Percentiles rank a stretch among this genome's conserved stretches.
Conservation (phyloP, 2,329 filamentous ascomycete genomes). For the Coleophoma crateriformis region DNA sequence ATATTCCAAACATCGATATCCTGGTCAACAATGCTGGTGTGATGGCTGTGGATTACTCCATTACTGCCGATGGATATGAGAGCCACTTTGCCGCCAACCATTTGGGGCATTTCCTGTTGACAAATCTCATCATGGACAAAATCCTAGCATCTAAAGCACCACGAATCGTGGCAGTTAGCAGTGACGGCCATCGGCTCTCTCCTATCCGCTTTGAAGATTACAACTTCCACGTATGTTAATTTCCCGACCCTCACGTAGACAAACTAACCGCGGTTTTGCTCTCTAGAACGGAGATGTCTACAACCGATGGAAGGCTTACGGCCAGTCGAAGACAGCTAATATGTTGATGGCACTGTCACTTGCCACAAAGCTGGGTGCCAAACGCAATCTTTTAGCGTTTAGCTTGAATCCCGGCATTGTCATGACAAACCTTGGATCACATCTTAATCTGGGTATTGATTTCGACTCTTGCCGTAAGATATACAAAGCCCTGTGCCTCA, state of each 20-base stretch:
- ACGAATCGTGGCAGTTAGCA: conserved; percentile 33
- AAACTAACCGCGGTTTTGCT: too few species aligned
- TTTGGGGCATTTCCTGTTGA: conserved; percentile 46
- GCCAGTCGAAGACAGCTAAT: conserved; percentile 36
- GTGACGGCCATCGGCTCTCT: conserved; percentile 32
- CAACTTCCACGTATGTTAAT: conserved; percentile 1
- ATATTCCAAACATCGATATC: conserved; percentile 13
- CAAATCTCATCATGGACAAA: conserved; percentile 33
- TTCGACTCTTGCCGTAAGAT: background rate
- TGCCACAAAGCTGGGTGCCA: conserved; percentile 33
- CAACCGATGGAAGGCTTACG: conserved; percentile 31
- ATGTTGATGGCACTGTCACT: conserved; percentile 27
- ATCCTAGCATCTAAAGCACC: conserved; percentile 29
- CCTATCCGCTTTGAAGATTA: conserved; percentile 32
- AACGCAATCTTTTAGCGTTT: conserved; percentile 29
- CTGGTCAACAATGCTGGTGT: background rate
- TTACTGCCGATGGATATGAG: conserved; percentile 37
- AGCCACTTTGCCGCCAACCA: conserved; percentile 45
- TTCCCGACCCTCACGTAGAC: too few species aligned
- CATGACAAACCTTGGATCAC: background rate
- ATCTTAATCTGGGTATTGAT: background rate
- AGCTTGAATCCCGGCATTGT: conserved; percentile 37
- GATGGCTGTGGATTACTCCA: conserved; percentile 2
- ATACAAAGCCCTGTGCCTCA: too few species aligned
- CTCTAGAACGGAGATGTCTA: conserved; percentile 25